phyloP scores from a whole-genome alignment of 202 grass and related monocot species.

The Panicum hallii region DNA sequence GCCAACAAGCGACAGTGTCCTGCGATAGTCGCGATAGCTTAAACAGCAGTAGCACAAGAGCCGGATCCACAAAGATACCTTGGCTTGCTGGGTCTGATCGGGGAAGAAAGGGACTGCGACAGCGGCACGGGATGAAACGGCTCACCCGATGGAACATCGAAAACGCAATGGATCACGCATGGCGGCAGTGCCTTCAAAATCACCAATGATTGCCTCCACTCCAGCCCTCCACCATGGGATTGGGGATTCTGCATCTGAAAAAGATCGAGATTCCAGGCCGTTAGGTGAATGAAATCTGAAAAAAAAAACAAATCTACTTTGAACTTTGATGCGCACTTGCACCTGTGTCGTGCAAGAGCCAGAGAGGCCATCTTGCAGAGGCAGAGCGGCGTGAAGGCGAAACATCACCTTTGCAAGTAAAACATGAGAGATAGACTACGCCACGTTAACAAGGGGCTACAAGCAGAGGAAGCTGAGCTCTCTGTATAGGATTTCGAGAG shows the following conservation, averaged over 20 bases:
- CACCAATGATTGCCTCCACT: conserved; percentile 46
- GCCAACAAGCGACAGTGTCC: not conserved
- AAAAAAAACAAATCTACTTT: not conserved
- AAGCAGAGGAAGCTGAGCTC: not conserved
- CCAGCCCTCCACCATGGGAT: not conserved
- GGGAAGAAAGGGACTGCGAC: conserved; percentile 25
- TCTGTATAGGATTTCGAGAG: too few relatives aligned
- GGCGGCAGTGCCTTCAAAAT: conserved; percentile 10
- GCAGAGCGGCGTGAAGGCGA: too few relatives aligned
- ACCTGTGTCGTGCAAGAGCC: not conserved
- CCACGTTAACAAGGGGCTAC: too few relatives aligned
- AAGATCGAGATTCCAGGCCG: not conserved
- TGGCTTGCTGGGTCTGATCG: conserved; percentile 26
- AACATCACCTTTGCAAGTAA: not conserved
- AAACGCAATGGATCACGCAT: conserved; percentile 1
- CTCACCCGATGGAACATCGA: not conserved
- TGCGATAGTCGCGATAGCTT: not conserved
- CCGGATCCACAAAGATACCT: not conserved
- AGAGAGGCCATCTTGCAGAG: too few relatives aligned
- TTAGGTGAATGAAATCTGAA: not conserved
- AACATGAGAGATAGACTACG: not conserved
- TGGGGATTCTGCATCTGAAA: conserved; percentile 36
- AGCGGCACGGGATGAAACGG: not conserved
- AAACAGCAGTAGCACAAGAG: conserved; percentile 6
- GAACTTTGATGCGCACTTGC: not conserved